A percentile compares a stretch with the other conserved stretches of the same genome.
Evolutionary conservation across 1,284 basidiomycete genomes (phyloP).

Genomic region (Leccinum fuscescens): DNA sequence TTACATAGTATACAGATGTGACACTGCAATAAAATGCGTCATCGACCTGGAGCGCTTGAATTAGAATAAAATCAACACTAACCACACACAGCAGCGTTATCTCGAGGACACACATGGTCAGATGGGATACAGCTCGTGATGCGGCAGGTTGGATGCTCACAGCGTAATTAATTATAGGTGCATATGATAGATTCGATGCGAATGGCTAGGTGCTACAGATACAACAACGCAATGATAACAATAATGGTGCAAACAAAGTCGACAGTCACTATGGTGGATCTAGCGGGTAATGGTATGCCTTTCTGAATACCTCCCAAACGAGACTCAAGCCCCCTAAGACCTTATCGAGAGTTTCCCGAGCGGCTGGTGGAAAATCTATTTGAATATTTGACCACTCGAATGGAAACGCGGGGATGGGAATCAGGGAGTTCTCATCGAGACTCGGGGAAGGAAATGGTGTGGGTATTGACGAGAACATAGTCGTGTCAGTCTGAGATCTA

Average conservation of each 20-base stretch:
- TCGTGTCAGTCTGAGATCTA: slow-evolving; percentile 10
- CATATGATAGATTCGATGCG: not conserved
- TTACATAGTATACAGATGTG: not conserved
- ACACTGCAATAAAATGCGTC: not conserved
- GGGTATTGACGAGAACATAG: slow-evolving; percentile 11
- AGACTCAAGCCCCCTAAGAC: slow-evolving; percentile 38
- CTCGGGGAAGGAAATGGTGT: slow-evolving; percentile 16
- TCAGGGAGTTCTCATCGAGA: slow-evolving; percentile 18
- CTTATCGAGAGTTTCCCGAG: slow-evolving; percentile 29
- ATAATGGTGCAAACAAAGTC: slow-evolving; percentile 6
- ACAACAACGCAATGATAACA: slow-evolving; percentile 14
- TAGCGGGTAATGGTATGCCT: slow-evolving; percentile 56
- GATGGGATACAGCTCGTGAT: not conserved
- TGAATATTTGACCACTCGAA: slow-evolving; percentile 31
- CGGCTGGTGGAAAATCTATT: slow-evolving; percentile 28
- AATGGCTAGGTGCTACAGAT: slow-evolving; percentile 12
- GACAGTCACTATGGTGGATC: slow-evolving; percentile 40
- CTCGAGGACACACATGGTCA: not conserved
- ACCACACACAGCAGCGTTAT: not conserved
- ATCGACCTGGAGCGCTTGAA: not conserved
- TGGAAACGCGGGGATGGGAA: slow-evolving; percentile 14
- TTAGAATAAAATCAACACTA: not conserved
- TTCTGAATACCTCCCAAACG: slow-evolving; percentile 49
- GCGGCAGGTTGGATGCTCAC: not conserved
- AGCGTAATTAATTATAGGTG: not conserved